Base-by-base conservation (phyloP, 805 yeast species). In the Kodamaea neixiangensis region DNA sequence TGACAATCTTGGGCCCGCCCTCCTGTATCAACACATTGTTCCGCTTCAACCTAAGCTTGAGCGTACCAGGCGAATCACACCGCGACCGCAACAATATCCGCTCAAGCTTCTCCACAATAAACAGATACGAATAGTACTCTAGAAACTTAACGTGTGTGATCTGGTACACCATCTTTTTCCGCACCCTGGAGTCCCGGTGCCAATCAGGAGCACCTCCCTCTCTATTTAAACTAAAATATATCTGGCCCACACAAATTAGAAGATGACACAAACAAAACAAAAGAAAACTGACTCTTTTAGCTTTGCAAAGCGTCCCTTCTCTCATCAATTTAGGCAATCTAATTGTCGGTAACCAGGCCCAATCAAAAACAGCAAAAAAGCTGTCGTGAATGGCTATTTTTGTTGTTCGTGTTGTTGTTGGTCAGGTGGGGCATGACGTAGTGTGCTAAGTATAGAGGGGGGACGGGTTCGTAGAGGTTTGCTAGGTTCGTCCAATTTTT, bases 91-190 rank as follows among this genome's bases (percentile, higher is more conserved):
- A 46, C 19, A 47, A 20, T 22, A 47, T 47, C 13, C 43, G 46
- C 46, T 47, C 50, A 11, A 47, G 37, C 42, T 29, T 47, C 43
- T 47, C 50, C 42, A 33, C 46, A 46, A 47, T 47, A 21, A 47
- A 41, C 38, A 21, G 50, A 41, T 47, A 47, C 44, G 45, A 40
- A 41, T 47, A 42, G 39, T 47, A 47, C 46, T 47, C 50, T 4
- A 47, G 25, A 34, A 47, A 47, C 42, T 42, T 41, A 15, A 47
- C 50, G 22, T 31, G 46, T 7, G 42, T 42, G 10, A 47, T 35
- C 38, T 42, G 50, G 35, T 39, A 42, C 10, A 22, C 43, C 50
- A 47, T 47, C 40, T 14, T 42, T 19, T 35, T 15, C 18, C 31
- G 31, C 31, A 25, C 31, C 31, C 31, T 25, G 11, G 7, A 25